phyloP scores from a whole-genome alignment of 1,284 basidiomycete species.

The Ustilago tritici region DNA sequence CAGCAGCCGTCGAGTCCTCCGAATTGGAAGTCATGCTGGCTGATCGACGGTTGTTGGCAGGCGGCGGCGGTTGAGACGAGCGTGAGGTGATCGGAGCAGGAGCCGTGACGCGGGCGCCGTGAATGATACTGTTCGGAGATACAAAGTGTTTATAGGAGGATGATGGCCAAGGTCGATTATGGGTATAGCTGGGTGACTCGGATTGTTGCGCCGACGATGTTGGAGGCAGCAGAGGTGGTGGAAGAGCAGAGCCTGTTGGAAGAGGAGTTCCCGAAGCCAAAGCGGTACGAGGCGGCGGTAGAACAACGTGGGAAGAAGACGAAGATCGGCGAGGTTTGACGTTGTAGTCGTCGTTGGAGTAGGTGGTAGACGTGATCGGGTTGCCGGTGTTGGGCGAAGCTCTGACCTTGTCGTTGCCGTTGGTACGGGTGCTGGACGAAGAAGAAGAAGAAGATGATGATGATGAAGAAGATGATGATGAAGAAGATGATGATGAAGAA shows the following conservation, averaged over 20 bases:
- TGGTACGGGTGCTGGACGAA: not conserved
- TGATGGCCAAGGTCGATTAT: constrained; percentile 2
- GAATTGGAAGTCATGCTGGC: constrained; percentile 24
- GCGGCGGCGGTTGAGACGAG: not conserved
- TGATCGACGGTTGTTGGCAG: constrained; percentile 3
- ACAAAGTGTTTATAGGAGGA: not conserved
- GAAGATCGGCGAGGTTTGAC: constrained; percentile 2
- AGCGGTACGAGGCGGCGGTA: constrained; percentile 40
- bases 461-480: constrained; percentile 8
- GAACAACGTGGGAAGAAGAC: constrained; percentile 31
- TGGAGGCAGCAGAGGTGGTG: constrained; percentile 31
- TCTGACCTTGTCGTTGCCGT: constrained; percentile 11
- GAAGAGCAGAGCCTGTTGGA: constrained; percentile 22
- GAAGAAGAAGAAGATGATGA: constrained; percentile 5
- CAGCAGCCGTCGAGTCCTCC: constrained; percentile 6
- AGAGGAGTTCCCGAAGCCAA: constrained; percentile 13
- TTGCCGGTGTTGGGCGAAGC: constrained; percentile 14
- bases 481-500: constrained; percentile 9
- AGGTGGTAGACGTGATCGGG: not conserved
- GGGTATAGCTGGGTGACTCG: constrained; percentile 9
- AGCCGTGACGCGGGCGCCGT: constrained; percentile 20
- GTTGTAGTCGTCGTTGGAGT: constrained; percentile 6
- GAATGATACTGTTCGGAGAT: constrained; percentile 5
- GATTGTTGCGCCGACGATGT: constrained; percentile 9
- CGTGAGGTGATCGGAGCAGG: constrained; percentile 8